Evolutionary conservation across 1,139 yeast genomes (phyloP).

Genomic region (Debaryomyces nepalensis): DNA sequence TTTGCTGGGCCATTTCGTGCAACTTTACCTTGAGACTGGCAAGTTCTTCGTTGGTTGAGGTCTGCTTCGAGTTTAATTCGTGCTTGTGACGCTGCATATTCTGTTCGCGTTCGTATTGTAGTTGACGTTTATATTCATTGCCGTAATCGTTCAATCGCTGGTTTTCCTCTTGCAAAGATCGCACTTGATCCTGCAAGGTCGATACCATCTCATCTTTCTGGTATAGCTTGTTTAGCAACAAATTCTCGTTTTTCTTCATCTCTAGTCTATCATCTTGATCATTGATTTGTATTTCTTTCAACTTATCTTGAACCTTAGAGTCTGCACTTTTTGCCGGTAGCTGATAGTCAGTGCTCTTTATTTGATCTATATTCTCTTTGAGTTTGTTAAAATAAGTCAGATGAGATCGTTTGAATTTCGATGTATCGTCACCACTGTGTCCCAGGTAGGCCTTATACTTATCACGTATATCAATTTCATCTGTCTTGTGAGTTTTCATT

Average conservation of each 20-base stretch:
- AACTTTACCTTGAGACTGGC: background rate
- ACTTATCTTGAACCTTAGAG: background rate
- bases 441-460: background rate
- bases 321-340: conserved; percentile 14
- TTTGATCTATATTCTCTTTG: conserved; percentile 17
- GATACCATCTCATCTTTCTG: conserved; percentile 16
- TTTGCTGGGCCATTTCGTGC: conserved; percentile 4
- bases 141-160: conserved; percentile 4
- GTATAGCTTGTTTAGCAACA: conserved; percentile 16
- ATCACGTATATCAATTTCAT: background rate
- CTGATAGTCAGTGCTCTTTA: conserved; percentile 18
- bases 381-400: conserved; percentile 15
- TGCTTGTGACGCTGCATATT: background rate
- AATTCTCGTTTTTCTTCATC: conserved; percentile 14
- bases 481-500: background rate
- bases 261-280: conserved; percentile 8
- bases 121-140: conserved; percentile 1
- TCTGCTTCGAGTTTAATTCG: conserved; percentile 1
- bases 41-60: conserved; percentile 1
- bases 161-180: conserved; percentile 10
- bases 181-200: conserved; percentile 8
- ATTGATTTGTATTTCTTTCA: conserved; percentile 3
- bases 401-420: conserved; percentile 1
- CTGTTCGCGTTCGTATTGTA: background rate
- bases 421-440: background rate